Evolutionary conservation across 2,329 filamentous ascomycete genomes (phyloP).

Genomic region (Penicillium sclerotiorum): DNA sequence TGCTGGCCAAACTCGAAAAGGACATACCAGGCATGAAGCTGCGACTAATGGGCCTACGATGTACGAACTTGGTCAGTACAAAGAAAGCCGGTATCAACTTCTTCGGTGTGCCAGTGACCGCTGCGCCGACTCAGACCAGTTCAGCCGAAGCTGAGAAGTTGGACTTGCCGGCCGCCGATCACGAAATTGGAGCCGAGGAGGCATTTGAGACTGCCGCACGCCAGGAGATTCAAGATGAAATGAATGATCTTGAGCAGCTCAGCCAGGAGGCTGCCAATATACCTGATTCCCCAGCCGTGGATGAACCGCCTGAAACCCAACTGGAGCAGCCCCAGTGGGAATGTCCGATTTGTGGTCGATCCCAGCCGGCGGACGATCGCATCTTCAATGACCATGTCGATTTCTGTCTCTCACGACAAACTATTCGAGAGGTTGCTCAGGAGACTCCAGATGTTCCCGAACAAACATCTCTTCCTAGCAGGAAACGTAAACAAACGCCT

Average conservation of each 20-base stretch:
- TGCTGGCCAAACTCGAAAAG: constrained; percentile 80
- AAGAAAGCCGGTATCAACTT: constrained; percentile 81
- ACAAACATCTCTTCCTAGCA: constrained; percentile 8
- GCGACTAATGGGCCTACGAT: constrained; percentile 83
- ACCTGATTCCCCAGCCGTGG: constrained; percentile 19
- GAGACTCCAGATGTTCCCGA: constrained; percentile 35
- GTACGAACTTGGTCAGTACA: constrained; percentile 82
- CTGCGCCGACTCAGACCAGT: constrained; percentile 24
- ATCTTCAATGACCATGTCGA: constrained; percentile 92
- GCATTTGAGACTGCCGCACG: constrained; percentile 65
- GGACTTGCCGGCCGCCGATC: constrained; percentile 44
- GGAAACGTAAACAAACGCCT: constrained; percentile 41
- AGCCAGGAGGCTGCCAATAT: constrained; percentile 56
- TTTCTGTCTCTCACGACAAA: constrained; percentile 80
- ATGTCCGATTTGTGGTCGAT: constrained; percentile 83
- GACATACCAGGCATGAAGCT: constrained; percentile 79
- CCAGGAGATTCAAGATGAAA: constrained; percentile 62
- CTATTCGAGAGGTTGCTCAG: constrained; percentile 81
- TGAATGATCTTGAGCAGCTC: constrained; percentile 63
- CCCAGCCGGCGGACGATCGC: constrained; percentile 73
- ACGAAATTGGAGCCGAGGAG: constrained; percentile 70
- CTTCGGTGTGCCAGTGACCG: constrained; percentile 65
- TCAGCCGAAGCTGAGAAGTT: constrained; percentile 5
- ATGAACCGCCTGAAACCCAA: constrained; percentile 20
- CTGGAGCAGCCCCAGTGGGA: constrained; percentile 65